phyloP scores from a whole-genome alignment of 2,329 filamentous ascomycete genomes.

The Pseudogymnoascus verrucosus region DNA sequence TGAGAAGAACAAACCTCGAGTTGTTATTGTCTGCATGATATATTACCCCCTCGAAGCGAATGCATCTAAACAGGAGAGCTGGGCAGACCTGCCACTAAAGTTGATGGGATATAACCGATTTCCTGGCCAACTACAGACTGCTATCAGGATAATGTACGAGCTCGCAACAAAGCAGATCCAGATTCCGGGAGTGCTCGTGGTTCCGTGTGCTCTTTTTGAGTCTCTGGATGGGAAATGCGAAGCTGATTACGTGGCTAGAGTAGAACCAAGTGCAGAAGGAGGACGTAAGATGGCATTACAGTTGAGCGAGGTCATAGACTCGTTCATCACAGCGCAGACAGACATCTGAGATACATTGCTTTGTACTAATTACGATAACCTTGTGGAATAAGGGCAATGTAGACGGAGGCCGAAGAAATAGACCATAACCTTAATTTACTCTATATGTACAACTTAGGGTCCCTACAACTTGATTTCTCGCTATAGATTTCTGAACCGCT shows the following conservation, averaged over 20 bases:
- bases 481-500: too few species aligned
- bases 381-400: too few species aligned
- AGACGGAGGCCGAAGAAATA: too few species aligned
- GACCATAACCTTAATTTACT: too few species aligned
- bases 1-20: constrained; percentile 14
- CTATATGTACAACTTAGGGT: too few species aligned
- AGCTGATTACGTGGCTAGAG: constrained; percentile 15
- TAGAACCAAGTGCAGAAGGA: constrained; percentile 16
- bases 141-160: constrained; percentile 15
- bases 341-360: not conserved
- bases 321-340: constrained; percentile 1
- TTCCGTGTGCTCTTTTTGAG: constrained; percentile 16
- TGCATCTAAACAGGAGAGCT: constrained; percentile 11
- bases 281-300: constrained; percentile 14
- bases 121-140: constrained; percentile 14
- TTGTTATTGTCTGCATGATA: constrained; percentile 16
- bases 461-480: too few species aligned
- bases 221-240: constrained; percentile 13
- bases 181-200: constrained; percentile 11
- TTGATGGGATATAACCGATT: constrained; percentile 14
- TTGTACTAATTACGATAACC: too few species aligned
- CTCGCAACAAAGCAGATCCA: constrained; percentile 12
- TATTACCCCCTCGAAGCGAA: constrained; percentile 15
- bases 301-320: constrained; percentile 11
- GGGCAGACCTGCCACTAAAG: constrained; percentile 14